Evolutionary conservation across 768 basidiomycete species (phyloP), one percentile per base, ranked within the genome.

Genomic region (Tulasnella sp.): DNA sequence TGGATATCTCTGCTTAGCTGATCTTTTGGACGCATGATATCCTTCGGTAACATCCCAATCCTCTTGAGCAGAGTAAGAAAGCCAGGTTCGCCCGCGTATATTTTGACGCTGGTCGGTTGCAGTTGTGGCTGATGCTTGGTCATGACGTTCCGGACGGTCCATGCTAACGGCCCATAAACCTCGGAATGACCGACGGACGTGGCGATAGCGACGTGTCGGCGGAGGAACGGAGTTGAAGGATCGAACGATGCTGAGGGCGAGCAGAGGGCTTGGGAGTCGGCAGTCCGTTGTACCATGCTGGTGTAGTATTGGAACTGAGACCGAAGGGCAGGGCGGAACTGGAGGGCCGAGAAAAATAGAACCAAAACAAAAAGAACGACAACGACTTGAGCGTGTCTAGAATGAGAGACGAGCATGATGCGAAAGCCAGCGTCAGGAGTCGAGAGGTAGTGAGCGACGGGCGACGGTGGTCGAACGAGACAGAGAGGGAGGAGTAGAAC

Each of bases 201-300:
- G 48, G 41, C 40, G 77, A 78, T 64, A 14, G 50, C 77, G 40
- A 78, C 58, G 40, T 78, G 77, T 11, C 73, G n/a, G 8, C 73
- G 73, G 28, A 74, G 28, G 73, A 44, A 37, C 28, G 42, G 42
- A 12, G 73, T 8, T 18, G n/a, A 37, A 60, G 58, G n/a, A 60
- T 60, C 58, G 31, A 60, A 60, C 14, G n/a, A 31, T n/a, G 58
- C 2, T 28, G 58, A 60, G n/a, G 58, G 46, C 46, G 46, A 46
- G 3, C 14, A 16, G 46, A 20, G 2, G 18, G 46, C 46, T 46
- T 46, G 46, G 46, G 46, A 18, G 46, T 16, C 46, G 16, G 46
- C 46, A 14, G 16, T 18, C 1, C 18, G 1, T 18, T 46, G 14
- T 4, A 18, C 18, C 12, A 8, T 46, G 46, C 3, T 46, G 46